Evolutionary conservation across 2,329 filamentous ascomycete species (phyloP), one percentile per base, ranked within the genome.

Genomic region (Acarospora socialis): DNA sequence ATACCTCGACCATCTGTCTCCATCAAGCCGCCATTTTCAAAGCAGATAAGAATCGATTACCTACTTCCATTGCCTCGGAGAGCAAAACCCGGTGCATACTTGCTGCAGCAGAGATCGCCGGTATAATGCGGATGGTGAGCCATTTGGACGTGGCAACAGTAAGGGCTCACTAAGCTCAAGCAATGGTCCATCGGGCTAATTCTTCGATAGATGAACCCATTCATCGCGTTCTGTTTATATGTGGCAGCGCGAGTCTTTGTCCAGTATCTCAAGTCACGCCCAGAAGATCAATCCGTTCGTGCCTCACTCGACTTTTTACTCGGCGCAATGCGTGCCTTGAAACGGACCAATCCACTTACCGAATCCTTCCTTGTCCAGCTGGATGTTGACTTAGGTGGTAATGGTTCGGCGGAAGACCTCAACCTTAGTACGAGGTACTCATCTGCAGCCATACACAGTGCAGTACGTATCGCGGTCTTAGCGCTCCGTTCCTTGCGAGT

Each of bases 11-110:
- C 2, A 95, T 98, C 33, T 95, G 87, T 53, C 63, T 98, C n/a
- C 90, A 98, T 49, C 90, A 98, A 58, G 90, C 87, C 2, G 90
- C 90, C 16, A 95, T 98, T 13, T 94, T 87, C 66, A 95, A 94
- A 52, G 84, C 86, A 0, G 87, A 95, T 47, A 90, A 84, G 57
- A 79, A 93, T 54, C 71, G 74, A 32, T 61, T 94, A 38, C 76
- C 82, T 1, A 61, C 69, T 1, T 76, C 78, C 12, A 77, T 94
- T 28, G 77, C 81, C 41, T 74, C 80, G 1, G 87, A 95, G 51
- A 93, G 86, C 54, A 94, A 93, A 54, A 73, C 90, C 9, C 72
- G 90, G 39, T 95, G 90, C 47, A 83, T 95, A 37, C 84, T 84
- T 14, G 84, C 87, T 8, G 90, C 90, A 17, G 84, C 86, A 35